Evolutionary conservation across 768 basidiomycete species (phyloP), one percentile per base, ranked within the genome.

Genomic region (Strobilomyces dryophilus): DNA sequence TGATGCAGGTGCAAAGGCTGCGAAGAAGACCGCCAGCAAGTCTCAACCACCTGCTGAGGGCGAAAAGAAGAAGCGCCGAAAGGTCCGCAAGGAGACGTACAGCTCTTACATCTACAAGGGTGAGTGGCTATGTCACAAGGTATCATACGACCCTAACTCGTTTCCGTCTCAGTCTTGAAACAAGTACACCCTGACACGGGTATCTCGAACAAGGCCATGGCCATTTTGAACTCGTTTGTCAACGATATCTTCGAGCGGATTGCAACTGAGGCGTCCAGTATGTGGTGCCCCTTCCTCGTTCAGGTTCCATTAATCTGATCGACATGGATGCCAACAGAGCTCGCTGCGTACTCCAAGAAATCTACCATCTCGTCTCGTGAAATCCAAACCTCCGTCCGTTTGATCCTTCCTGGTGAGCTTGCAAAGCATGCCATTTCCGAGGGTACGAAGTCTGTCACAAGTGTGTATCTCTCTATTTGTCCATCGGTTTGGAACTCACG

Each of bases 181-280:
- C 90, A 92, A 74, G 91, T 92, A 54, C 91, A 92, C 79, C 91
- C 91, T 56, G 91, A 92, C 72, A 92, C 90, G 56, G 91, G 90
- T 84, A 91, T 92, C 76, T 91, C 89, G 49, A 91, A 88, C 83
- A 90, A 91, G 74, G 84, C 84, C 11, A 87, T 89, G 85, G 83
- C 86, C 48, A 89, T 89, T 68, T 74, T 87, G 59, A 86, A 89
- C 77, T 89, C 87, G 0, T 89, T 89, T 66, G 87, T 89, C 62
- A 89, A 89, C 66, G 87, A 89, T 61, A 89, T 89, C 66, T 89
- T 89, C 63, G 88, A 89, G 72, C 82, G 87, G 41, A 87, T 89
- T 60, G 86, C 85, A 40, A 79, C 80, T 3, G 85, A 86, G 66
- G 84, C 85, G 49, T 85, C 84, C 42, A 84, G 83, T 84, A 66